A percentile compares a stretch with the other conserved stretches of the same genome.
Evolutionary conservation across 345 rosid genomes (phyloP).

Genomic region (Lumnitzera littorea): DNA sequence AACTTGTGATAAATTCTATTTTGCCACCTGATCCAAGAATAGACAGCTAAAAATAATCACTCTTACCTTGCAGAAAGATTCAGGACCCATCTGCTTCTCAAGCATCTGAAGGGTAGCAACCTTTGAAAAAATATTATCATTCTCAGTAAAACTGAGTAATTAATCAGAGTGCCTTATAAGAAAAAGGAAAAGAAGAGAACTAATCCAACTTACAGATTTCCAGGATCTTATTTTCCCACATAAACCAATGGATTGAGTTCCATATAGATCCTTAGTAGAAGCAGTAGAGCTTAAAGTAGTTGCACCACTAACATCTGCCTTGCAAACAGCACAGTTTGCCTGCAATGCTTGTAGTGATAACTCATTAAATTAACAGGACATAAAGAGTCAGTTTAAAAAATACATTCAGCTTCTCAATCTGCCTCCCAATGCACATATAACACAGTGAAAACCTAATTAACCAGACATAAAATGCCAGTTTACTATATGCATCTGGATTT

Average conservation of each 20-base stretch:
- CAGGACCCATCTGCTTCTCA: constrained; percentile 99
- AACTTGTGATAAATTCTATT: no score
- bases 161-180: constrained; percentile 8
- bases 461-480: no score
- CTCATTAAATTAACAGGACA: background rate
- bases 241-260: constrained; percentile 79
- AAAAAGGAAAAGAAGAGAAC: constrained; percentile 1
- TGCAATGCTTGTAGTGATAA: constrained; percentile 15
- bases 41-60: constrained; percentile 1
- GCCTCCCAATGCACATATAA: no score
- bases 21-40: background rate
- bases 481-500: no score
- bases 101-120: constrained; percentile 94
- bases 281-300: constrained; percentile 70
- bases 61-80: constrained; percentile 82
- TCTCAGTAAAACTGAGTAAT: constrained; percentile 3
- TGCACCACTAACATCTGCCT: constrained; percentile 86
- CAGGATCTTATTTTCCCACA: constrained; percentile 89
- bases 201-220: constrained; percentile 78
- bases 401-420: background rate
- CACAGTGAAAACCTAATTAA: no score
- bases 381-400: background rate
- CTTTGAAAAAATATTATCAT: constrained; percentile 22
- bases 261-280: constrained; percentile 82
- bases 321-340: constrained; percentile 96